Conservation (phyloP, 768 basidiomycete species). For the Leccinellum rugosiceps region DNA sequence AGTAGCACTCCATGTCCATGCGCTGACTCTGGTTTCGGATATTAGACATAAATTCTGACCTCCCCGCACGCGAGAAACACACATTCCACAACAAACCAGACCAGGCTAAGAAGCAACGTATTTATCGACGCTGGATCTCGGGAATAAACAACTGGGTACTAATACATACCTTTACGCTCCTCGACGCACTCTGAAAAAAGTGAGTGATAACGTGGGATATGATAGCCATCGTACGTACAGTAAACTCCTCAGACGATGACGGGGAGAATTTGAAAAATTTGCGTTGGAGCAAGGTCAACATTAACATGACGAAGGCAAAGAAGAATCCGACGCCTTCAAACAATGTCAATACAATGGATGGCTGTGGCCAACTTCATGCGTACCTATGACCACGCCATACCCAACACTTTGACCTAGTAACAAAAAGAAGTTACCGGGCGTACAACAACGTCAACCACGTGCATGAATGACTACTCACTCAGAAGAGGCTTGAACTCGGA, state of each 20-base stretch:
- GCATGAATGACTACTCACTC: constrained; percentile 20
- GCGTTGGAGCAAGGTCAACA: constrained; percentile 43
- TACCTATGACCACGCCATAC: constrained; percentile 49
- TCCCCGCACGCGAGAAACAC: constrained; percentile 5
- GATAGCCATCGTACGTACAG: constrained; percentile 26
- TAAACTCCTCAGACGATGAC: constrained; percentile 46
- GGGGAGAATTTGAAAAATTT: constrained; percentile 47
- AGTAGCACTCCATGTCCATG: constrained; percentile 58
- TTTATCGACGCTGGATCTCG: background rate
- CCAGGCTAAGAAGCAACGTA: constrained; percentile 36
- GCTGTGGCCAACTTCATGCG: constrained; percentile 2
- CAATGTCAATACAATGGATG: background rate
- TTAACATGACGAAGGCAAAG: constrained; percentile 46
- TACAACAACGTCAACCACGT: background rate
- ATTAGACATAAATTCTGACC: background rate
- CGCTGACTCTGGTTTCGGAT: constrained; percentile 38
- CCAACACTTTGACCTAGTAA: constrained; percentile 46
- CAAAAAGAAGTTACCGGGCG: background rate
- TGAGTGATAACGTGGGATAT: background rate
- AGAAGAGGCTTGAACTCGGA: constrained; percentile 42
- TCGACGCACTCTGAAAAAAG: constrained; percentile 38
- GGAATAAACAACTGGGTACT: background rate
- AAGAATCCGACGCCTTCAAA: constrained; percentile 46
- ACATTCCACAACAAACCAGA: constrained; percentile 50
- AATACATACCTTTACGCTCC: constrained; percentile 40